Evolutionary conservation across 2,329 filamentous ascomycete genomes (phyloP), one percentile per base, ranked within the genome.

Genomic region (Talaromyces sp.): DNA sequence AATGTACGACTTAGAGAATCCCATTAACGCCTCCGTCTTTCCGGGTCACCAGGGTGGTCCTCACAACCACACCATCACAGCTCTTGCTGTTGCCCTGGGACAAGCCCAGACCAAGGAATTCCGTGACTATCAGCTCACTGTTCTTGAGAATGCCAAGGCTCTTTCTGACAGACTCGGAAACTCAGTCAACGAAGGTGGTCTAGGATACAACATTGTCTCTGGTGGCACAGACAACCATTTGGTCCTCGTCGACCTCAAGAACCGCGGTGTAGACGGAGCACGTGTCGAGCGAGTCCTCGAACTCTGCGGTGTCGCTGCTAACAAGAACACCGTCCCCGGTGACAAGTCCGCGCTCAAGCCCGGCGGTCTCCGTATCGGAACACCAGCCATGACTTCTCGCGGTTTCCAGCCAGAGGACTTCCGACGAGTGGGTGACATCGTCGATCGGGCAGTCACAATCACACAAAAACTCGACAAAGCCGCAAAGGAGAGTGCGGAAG

Each of bases 21-120:
- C 93, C 65, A 99, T 99, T 85, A 99, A 99, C 85, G 93, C 96
- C 80, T 98, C 95, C 65, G 95, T 99, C 78, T 99, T 99, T 88
- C 95, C 95, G 65, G 95, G 95, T 68, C 95, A 99, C 84, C 95
- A 99, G 84, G 95, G 95, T 76, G 95, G 95, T 36, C 95, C 95
- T 62, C 95, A 99, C 86, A 99, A 99, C 85, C 95, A 99, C 88
- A 99, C 95, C 77, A 99, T 99, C 82, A 98, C 94, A 68, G 95
- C 95, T 60, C 86, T 99, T 69, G 89, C 95, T 40, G 95, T 99
- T 66, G 95, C 95, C 53, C 86, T 99, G 70, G 93, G 97, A 84
- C 95, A 99, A 84, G 94, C 95, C 27, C 89, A 92, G 72, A 89
- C 88, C 61, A 88, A 90, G 64, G 94, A 98, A 72, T 99, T 98